Conservation (phyloP, 164 flowering plant genomes). For the Stephania yunnanensis region DNA sequence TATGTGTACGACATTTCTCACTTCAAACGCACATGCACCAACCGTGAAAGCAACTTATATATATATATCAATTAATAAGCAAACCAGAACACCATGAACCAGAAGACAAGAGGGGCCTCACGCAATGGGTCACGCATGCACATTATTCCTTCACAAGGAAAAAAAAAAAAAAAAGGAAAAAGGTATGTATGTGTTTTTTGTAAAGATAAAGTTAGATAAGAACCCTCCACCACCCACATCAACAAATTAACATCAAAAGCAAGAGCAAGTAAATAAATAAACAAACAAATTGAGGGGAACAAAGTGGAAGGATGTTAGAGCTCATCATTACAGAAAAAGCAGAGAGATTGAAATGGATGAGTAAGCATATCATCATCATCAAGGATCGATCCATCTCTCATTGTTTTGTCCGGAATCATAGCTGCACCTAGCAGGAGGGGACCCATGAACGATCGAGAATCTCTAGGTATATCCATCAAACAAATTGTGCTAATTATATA, state of each 20-base stretch:
- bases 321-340: slow-evolving; percentile 20
- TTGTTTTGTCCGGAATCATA: neutral
- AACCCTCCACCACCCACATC: slow-evolving; percentile 38
- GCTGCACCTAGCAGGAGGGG: neutral
- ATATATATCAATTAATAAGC: neutral
- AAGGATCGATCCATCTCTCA: neutral
- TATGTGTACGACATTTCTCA: too few relatives aligned
- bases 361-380: neutral
- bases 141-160: slow-evolving; percentile 37
- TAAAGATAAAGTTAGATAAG: slow-evolving; percentile 32
- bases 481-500: too few relatives aligned
- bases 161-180: slow-evolving; percentile 27
- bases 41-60: neutral
- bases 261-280: slow-evolving; percentile 2
- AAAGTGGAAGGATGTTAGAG: slow-evolving; percentile 38
- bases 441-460: too few relatives aligned
- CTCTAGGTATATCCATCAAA: too few relatives aligned
- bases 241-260: neutral
- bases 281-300: slow-evolving; percentile 16
- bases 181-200: slow-evolving; percentile 5
- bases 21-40: neutral
- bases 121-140: slow-evolving; percentile 31
- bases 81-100: slow-evolving; percentile 27
- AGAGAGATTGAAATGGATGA: slow-evolving; percentile 2
- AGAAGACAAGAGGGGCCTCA: slow-evolving; percentile 35